Evolutionary conservation across 129 eudicot species (phyloP).

Genomic region (Flaveria ramosissima): DNA sequence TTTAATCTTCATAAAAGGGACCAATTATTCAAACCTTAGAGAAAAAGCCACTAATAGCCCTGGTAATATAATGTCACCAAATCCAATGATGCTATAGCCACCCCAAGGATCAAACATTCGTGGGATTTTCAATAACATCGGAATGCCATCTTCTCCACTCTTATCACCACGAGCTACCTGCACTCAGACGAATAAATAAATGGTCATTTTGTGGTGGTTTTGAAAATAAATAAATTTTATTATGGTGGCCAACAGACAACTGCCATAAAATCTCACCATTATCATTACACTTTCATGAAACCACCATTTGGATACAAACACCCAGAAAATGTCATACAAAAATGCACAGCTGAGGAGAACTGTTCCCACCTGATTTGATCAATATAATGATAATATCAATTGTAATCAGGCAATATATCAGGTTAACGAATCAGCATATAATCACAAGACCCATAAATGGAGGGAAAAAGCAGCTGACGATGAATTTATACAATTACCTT

Average conservation of each 20-base stretch:
- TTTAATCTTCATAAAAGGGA: conserved; percentile 8
- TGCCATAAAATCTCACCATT: conserved; percentile 64
- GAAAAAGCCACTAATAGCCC: conserved; percentile 91
- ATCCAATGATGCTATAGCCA: conserved; percentile 97
- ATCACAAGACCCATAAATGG: conserved; percentile 12
- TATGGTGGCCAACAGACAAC: neutral
- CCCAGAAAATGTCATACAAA: conserved; percentile 98
- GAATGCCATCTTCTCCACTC: conserved; percentile 98
- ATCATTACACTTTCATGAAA: conserved; percentile 97
- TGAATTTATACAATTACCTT: conserved; percentile 54
- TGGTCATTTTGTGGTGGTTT: neutral
- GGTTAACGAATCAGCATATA: conserved; percentile 7
- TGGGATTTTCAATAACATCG: conserved; percentile 96
- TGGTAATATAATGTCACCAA: conserved; percentile 95
- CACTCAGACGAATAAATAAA: conserved; percentile 1
- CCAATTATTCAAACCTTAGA: conserved; percentile 56
- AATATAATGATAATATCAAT: conserved; percentile 1
- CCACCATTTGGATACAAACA: conserved; percentile 84
- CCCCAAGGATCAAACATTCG: conserved; percentile 99
- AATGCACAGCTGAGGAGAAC: conserved; percentile 95
- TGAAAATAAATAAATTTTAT: neutral
- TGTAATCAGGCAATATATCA: conserved; percentile 13
- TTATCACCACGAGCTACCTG: conserved; percentile 99
- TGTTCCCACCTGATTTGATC: conserved; percentile 79
- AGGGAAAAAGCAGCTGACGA: conserved; percentile 24